Conservation (phyloP, 2,329 filamentous ascomycete genomes). For the Ploettnerulaceae sp. region DNA sequence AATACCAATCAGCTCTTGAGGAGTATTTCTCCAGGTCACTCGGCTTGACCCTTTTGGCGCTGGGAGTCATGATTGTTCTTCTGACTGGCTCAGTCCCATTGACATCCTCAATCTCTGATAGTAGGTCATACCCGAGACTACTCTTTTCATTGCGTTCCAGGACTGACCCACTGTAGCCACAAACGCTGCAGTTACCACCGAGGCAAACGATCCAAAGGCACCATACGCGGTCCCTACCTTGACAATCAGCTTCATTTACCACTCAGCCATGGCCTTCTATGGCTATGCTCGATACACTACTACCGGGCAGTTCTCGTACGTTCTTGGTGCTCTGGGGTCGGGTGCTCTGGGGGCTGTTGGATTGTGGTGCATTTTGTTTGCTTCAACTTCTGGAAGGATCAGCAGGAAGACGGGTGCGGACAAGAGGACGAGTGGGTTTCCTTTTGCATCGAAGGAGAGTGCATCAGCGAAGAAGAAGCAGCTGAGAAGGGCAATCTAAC, state of each 20-base stretch:
- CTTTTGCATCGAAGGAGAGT: slow-evolving; percentile 54
- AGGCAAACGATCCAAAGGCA: slow-evolving; percentile 43
- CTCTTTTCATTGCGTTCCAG: neutral
- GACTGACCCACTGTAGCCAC: slow-evolving; percentile 22
- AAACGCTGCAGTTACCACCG: slow-evolving; percentile 36
- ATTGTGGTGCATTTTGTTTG: slow-evolving; percentile 49
- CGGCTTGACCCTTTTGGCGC: slow-evolving; percentile 52
- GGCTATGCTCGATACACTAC: slow-evolving; percentile 54
- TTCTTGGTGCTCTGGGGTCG: slow-evolving; percentile 47
- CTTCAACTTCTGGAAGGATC: slow-evolving; percentile 50
- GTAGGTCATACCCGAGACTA: slow-evolving; percentile 16
- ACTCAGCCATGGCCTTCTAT: slow-evolving; percentile 51
- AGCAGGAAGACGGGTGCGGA: slow-evolving; percentile 61
- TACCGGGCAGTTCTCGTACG: slow-evolving; percentile 46
- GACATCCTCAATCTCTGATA: slow-evolving; percentile 37
- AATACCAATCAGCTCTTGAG: slow-evolving; percentile 10
- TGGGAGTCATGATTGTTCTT: slow-evolving; percentile 53
- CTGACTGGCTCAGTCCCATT: slow-evolving; percentile 61
- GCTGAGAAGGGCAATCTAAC: slow-evolving; percentile 21
- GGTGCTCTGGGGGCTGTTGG: slow-evolving; percentile 49
- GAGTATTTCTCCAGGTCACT: slow-evolving; percentile 42
- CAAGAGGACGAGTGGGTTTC: slow-evolving; percentile 61
- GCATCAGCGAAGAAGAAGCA: slow-evolving; percentile 30
- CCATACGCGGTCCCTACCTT: slow-evolving; percentile 57
- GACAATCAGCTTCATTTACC: slow-evolving; percentile 53